Percentiles rank a stretch among this genome's conserved stretches.
Evolutionary conservation across 495 filamentous ascomycete genomes (phyloP).

Genomic region (Tuber magnatum): DNA sequence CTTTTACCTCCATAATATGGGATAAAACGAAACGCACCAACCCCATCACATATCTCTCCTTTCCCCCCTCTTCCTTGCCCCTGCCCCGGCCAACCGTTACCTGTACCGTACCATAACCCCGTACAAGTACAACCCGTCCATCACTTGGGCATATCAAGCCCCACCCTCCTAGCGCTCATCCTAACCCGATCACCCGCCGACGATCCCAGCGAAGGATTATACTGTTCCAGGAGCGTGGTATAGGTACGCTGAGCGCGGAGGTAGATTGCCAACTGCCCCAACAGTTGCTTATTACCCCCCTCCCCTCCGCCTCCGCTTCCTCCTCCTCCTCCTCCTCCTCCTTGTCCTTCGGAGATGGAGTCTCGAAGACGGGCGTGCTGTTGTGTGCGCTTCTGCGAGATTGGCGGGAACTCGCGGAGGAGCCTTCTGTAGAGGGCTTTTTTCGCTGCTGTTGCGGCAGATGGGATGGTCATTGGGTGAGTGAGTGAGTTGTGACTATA

Average conservation of each 20-base stretch:
- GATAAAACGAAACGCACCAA: too few relatives aligned
- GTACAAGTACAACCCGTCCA: constrained; percentile 25
- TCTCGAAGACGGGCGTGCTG: constrained; percentile 56
- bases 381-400: constrained; percentile 53
- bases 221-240: constrained; percentile 69
- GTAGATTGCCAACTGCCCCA: constrained; percentile 71
- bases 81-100: too few relatives aligned
- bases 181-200: constrained; percentile 75
- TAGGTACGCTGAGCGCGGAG: constrained; percentile 76
- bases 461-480: background rate
- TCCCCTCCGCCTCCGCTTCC: constrained; percentile 19
- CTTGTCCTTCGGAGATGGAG: constrained; percentile 44
- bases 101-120: too few relatives aligned
- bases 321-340: constrained; percentile 19
- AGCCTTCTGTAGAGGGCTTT: constrained; percentile 76
- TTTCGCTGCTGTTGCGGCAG: constrained; percentile 31
- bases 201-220: constrained; percentile 73
- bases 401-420: constrained; percentile 82
- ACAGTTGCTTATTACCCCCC: constrained; percentile 49
- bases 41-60: too few relatives aligned
- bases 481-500: background rate
- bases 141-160: constrained; percentile 71
- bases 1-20: too few relatives aligned
- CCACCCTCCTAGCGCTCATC: constrained; percentile 77
- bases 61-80: too few relatives aligned